These are phyloP conservation scores for Stephania cephalantha DNA, from an alignment of 164 flowering plant genomes.

Conservation along the genomic window DNA sequence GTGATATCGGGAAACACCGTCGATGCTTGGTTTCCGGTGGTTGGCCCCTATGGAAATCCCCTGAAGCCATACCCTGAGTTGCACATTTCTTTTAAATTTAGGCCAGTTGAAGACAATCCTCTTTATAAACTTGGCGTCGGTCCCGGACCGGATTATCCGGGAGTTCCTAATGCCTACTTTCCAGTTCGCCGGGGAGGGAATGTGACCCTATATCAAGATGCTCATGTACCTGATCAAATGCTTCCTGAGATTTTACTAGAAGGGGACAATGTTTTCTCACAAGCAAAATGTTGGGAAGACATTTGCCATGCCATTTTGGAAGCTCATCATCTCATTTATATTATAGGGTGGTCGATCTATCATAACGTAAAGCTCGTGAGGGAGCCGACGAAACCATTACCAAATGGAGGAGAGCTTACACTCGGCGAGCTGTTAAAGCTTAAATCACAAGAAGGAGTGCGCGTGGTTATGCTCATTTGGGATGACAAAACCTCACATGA, in stretches of 20 bases:
- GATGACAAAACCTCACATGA: slow-evolving; percentile 75
- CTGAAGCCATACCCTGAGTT: slow-evolving; percentile 45
- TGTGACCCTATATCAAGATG: slow-evolving; percentile 72
- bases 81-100: slow-evolving; percentile 44
- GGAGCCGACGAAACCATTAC: slow-evolving; percentile 55
- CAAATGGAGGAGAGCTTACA: slow-evolving; percentile 51
- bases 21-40: slow-evolving; percentile 56
- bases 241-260: slow-evolving; percentile 52
- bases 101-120: slow-evolving; percentile 42
- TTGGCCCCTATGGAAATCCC: slow-evolving; percentile 30
- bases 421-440: slow-evolving; percentile 61
- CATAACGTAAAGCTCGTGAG: slow-evolving; percentile 56
- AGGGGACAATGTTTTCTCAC: slow-evolving; percentile 39
- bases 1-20: slow-evolving; percentile 38
- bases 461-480: slow-evolving; percentile 57
- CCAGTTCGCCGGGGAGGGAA: slow-evolving; percentile 58
- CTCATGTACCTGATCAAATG: slow-evolving; percentile 44
- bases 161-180: slow-evolving; percentile 59
- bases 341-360: slow-evolving; percentile 62
- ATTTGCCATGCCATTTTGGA: slow-evolving; percentile 67
- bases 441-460: slow-evolving; percentile 67
- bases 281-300: slow-evolving; percentile 63
- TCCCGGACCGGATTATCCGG: slow-evolving; percentile 37
- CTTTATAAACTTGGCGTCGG: slow-evolving; percentile 46
- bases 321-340: slow-evolving; percentile 55